Conservation (phyloP, 495 filamentous ascomycete species). For the Opeltia flavorubescens region DNA sequence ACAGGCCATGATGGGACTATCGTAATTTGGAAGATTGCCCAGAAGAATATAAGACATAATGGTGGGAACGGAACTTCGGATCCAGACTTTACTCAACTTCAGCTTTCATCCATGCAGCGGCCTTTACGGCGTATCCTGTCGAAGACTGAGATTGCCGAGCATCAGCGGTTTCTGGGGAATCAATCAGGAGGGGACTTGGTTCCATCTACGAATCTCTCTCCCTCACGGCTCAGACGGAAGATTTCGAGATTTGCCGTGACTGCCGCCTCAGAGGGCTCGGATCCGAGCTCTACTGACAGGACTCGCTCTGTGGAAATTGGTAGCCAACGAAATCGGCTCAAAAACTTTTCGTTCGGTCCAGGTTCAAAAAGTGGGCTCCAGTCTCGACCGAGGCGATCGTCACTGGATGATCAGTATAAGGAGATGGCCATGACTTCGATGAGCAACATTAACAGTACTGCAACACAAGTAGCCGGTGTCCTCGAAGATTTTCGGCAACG, state of each 20-base stretch:
- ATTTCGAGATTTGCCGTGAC: conserved; percentile 29
- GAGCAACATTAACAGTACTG: conserved; percentile 47
- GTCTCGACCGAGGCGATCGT: conserved; percentile 35
- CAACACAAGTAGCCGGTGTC: conserved; percentile 65
- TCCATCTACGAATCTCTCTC: conserved; percentile 45
- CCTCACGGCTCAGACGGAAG: conserved; percentile 45
- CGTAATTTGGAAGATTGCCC: conserved; percentile 61
- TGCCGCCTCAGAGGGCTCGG: conserved; percentile 8
- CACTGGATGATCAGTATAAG: conserved; percentile 41
- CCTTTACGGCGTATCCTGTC: conserved; percentile 65
- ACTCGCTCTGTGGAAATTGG: conserved; percentile 15
- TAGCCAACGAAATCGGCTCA: background rate
- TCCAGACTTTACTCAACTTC: conserved; percentile 21
- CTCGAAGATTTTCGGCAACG: conserved; percentile 75
- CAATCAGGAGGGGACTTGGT: conserved; percentile 21
- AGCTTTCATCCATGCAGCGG: conserved; percentile 29
- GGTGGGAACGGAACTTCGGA: background rate
- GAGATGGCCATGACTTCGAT: conserved; percentile 34
- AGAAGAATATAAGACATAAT: too few species aligned
- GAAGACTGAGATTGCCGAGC: conserved; percentile 61
- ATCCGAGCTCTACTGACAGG: too few species aligned
- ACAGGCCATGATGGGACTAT: conserved; percentile 73
- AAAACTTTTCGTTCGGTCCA: conserved; percentile 32
- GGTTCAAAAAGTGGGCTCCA: conserved; percentile 20
- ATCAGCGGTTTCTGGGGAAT: conserved; percentile 40